Evolutionary conservation across 192 early-diverging fungal species (phyloP), one percentile per base, ranked within the genome.

Genomic region (Umbelopsis ramanniana): DNA sequence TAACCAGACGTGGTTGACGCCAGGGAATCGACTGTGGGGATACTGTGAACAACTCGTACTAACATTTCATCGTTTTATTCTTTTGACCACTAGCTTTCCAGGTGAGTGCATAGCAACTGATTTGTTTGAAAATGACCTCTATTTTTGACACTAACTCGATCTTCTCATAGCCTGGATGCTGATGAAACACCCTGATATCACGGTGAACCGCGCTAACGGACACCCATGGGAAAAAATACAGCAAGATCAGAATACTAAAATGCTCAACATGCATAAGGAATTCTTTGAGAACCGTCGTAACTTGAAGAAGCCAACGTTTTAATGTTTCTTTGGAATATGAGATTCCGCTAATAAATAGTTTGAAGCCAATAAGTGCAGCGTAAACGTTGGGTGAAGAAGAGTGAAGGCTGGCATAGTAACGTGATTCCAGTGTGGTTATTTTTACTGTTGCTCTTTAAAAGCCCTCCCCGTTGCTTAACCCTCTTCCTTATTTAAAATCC

Each of bases 231-330:
- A 63, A 63, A 63, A 63, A 33, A 29, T 63, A 6, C 24, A 63
- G 26, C 57, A 63, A 26, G 57, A 63, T n/a, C 57, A 63, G n/a
- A 63, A 37, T 19, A 63, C 57, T 26, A 63, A 63, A 63, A 0
- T 63, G 35, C 5, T 63, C 17, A 63, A 63, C 35, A 63, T 63
- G 57, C 57, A 63, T 37, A 63, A 63, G 57, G 57, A 63, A 63
- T 63, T 63, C 57, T 63, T 63, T 33, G 57, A 63, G 15, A 63
- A 63, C 19, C 57, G 57, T 29, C 57, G 57, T 63, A 63, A 63
- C 26, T 38, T 63, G 33, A 9, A 63, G 57, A 29, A 29, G 35
- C 57, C 57, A 63, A 63, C 33, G 33, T 63, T 63, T 63, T 63
- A 63, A 17, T 19, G 7, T 19, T 29, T 29, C 11, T 19, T 35